Percentiles rank a stretch among this genome's conserved stretches.
These are phyloP conservation scores for Solanum dulcamara DNA, from an alignment of 257 asterid species.

Conservation along the genomic window DNA sequence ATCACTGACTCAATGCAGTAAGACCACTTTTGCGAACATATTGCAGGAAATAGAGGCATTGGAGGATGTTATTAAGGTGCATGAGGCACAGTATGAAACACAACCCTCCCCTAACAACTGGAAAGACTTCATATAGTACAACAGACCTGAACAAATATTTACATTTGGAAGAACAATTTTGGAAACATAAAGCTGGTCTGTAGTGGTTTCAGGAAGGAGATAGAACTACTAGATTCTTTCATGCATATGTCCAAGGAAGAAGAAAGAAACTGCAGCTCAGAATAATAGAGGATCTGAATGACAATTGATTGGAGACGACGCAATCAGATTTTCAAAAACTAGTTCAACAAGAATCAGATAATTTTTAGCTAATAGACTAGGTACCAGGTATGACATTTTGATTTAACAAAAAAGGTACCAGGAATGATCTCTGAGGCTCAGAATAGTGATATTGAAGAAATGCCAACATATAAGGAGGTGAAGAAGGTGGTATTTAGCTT, in stretches of 20 bases:
- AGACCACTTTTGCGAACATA: neutral
- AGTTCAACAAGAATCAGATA: neutral
- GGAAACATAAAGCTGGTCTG: neutral
- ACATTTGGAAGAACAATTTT: neutral
- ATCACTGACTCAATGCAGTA: neutral
- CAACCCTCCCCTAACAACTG: neutral
- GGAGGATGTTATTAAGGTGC: neutral
- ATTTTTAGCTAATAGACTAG: no score
- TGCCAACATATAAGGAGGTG: neutral
- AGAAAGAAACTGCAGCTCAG: neutral
- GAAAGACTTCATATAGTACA: neutral
- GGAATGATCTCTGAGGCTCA: neutral
- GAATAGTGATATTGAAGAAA: neutral
- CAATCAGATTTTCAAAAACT: neutral
- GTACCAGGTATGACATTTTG: no score
- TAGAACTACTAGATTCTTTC: neutral
- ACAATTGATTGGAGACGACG: neutral
- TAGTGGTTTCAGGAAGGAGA: neutral
- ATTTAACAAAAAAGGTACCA: neutral
- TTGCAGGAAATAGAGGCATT: neutral
- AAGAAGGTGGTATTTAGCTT: neutral
- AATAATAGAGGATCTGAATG: neutral
- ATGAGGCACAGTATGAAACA: neutral
- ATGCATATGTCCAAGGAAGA: neutral
- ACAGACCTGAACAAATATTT: neutral